Conservation (phyloP, 345 rosid species). For the Toxicodendron radicans region DNA sequence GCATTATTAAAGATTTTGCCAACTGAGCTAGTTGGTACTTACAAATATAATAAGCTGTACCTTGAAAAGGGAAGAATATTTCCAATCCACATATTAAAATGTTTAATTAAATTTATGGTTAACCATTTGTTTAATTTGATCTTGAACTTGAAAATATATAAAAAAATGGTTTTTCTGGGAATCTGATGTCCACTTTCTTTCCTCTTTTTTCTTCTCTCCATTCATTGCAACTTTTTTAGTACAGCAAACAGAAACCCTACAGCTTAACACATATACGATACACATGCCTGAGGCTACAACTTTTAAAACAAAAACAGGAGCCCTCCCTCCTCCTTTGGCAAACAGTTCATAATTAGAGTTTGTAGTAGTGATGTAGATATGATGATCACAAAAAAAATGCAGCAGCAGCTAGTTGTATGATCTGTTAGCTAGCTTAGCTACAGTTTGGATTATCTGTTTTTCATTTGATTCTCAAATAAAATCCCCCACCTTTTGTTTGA, state of each 20-base stretch:
- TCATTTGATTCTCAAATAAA: constrained; percentile 7
- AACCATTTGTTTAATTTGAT: too few species aligned
- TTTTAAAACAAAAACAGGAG: background rate
- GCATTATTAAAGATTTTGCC: too few species aligned
- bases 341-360: constrained; percentile 18
- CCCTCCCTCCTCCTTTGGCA: constrained; percentile 4
- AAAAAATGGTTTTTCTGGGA: too few species aligned
- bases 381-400: constrained; percentile 14
- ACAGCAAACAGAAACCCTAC: background rate
- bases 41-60: too few species aligned
- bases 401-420: constrained; percentile 3
- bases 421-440: background rate
- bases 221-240: background rate
- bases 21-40: too few species aligned
- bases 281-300: constrained; percentile 28
- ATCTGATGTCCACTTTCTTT: background rate
- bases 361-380: constrained; percentile 7
- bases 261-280: background rate
- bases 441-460: constrained; percentile 14
- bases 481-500: constrained; percentile 18
- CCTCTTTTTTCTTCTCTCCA: background rate
- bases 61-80: too few species aligned
- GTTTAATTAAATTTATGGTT: too few species aligned
- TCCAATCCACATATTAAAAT: too few species aligned
- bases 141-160: too few species aligned